Evolutionary conservation across 1,284 basidiomycete genomes (phyloP), one percentile per base, ranked within the genome.

Genomic region (Apiotrichum domesticum): DNA sequence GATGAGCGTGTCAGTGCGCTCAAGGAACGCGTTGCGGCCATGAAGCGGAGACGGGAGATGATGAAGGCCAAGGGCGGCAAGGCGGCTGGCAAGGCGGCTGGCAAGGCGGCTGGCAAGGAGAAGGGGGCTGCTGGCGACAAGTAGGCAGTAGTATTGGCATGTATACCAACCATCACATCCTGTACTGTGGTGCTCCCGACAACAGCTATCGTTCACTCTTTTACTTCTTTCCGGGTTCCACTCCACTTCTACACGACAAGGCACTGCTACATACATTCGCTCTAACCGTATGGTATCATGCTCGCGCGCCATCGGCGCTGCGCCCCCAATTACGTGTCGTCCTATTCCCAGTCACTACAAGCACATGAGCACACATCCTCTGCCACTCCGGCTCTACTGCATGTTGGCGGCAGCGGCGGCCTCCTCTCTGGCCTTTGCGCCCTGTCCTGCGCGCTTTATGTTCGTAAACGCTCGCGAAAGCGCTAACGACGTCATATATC

Each of bases 1-100:
- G 74, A 77, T 59, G 67, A 69, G 15, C 57, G 76, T 33, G 76
- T 78, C 1, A 56, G 62, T 13, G 60, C 65, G n/a, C 60, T 78
- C 49, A 77, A 76, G 62, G 66, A 64, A 33, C 59, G 73, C 33
- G 72, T 78, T 65, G 73, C 74, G 58, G 60, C 70, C 55, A 51
- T 76, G 43, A 73, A 71, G 65, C 70, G 70, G 58, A 56, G 63
- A 37, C 62, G 72, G 49, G 67, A 69, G 59, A 69, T 64, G 42
- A 61, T 41, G 49, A 47, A 46, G 52, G 47, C 48, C 7, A 57
- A n/a, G 59, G 32, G 29, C 29, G 29, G 29, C 29, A 29, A 29
- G 29, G 29, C 29, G 3, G 29, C 29, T 29, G 29, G 29, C 29
- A 29, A 29, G 29, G 29, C 29, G 3, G 29, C 29, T 29, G 29